Evolutionary conservation across 2,329 filamentous ascomycete genomes (phyloP), one percentile per base, ranked within the genome.

Genomic region (Verticillium albo-atrum): DNA sequence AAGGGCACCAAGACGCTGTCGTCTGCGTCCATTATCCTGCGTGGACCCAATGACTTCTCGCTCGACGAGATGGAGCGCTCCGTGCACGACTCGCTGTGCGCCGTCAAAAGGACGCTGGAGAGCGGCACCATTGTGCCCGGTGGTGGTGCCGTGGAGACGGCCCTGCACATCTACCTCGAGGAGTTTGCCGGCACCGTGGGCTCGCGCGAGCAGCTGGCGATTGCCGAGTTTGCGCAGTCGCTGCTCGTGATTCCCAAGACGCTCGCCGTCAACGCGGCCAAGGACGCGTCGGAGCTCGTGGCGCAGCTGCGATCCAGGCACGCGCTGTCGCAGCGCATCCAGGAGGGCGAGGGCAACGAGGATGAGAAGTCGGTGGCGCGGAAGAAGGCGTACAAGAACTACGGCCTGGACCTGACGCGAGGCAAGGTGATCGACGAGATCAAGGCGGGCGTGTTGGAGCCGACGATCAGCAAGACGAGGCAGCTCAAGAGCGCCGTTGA

Each of bases 1-100:
- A 97, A 95, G 82, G 94, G 94, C 58, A 97, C 95, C 70, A 98
- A 97, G 81, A 85, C 90, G 28, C 92, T 95, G 77, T 95, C 90
- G 3, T 96, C 93, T 6, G 93, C 95, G 30, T 99, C 95, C 20
- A 92, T 97, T 75, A 96, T 99, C 67, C 89, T 99, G 58, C 91
- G 95, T 61, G 95, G 95, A 53, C 84, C 95, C 67, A 98, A 99
- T 77, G 95, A 99, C 76, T 98, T 90, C 79, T 91, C 92, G 62
- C 86, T 99, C 30, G 95, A 99, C 71, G 95, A 99, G 83, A 99
- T 98, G 94, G 95, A 99, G 83, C 90, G 95, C 65, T 98, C 95
- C 1, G 88, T 99, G 20, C 95, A 99, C 79, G 95, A 99, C 77
- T 96, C 94, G 15, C 83, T 99, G 54, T 97, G 91, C 66, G 95